Evolutionary conservation across 2,329 filamentous ascomycete genomes (phyloP).

Genomic region (Aspergillus sclerotialis): DNA sequence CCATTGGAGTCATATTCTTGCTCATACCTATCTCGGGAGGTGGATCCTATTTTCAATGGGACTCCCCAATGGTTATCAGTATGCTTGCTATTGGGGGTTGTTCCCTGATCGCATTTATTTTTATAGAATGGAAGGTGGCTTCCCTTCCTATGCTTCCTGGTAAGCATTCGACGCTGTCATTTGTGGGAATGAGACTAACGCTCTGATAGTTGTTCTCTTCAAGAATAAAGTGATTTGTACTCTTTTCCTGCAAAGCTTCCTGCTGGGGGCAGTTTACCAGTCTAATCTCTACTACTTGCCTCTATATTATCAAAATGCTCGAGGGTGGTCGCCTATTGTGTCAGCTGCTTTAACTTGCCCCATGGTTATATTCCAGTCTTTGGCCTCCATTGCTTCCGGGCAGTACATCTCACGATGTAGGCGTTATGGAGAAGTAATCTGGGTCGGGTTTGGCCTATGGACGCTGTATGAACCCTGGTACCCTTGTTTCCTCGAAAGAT

Average conservation of each 20-base stretch:
- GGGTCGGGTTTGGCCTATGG: slow-evolving; percentile 40
- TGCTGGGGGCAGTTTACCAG: slow-evolving; percentile 56
- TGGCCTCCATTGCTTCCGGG: slow-evolving; percentile 39
- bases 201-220: slow-evolving; percentile 41
- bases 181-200: slow-evolving; percentile 4
- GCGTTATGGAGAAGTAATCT: slow-evolving; percentile 55
- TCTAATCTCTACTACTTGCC: slow-evolving; percentile 55
- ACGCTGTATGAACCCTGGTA: slow-evolving; percentile 30
- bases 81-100: slow-evolving; percentile 49
- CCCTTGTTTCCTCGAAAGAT: background rate
- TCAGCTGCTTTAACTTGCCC: slow-evolving; percentile 49
- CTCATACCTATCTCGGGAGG: slow-evolving; percentile 59
- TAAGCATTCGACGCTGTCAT: slow-evolving; percentile 10
- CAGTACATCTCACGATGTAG: slow-evolving; percentile 52
- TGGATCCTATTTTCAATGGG: slow-evolving; percentile 51
- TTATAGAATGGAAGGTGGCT: slow-evolving; percentile 52
- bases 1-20: slow-evolving; percentile 51
- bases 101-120: slow-evolving; percentile 43
- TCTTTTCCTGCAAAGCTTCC: slow-evolving; percentile 52
- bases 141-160: slow-evolving; percentile 52
- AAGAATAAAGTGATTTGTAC: slow-evolving; percentile 46
- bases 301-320: slow-evolving; percentile 55
- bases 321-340: slow-evolving; percentile 36
- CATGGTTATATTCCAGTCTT: slow-evolving; percentile 42
- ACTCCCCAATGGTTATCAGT: slow-evolving; percentile 51